Conservation (phyloP, 1,284 basidiomycete genomes). For the Malassezia brasiliensis region DNA sequence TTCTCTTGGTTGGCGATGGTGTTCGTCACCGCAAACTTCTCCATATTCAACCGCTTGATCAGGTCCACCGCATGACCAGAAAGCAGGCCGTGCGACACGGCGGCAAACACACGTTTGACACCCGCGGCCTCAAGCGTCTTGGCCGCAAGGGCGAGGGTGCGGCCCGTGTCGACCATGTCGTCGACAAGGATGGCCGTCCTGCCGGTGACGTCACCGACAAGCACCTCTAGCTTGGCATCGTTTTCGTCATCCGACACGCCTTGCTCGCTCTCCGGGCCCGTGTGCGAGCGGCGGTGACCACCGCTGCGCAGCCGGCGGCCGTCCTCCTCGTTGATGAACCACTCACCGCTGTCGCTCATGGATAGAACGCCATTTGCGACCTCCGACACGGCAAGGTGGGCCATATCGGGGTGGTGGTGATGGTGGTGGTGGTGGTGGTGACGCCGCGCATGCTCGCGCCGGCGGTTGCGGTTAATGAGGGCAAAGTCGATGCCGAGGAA, state of each 20-base stretch:
- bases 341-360: conserved; percentile 47
- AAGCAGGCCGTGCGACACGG: conserved; percentile 84
- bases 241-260: conserved; percentile 46
- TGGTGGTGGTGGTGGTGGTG: conserved; percentile 26
- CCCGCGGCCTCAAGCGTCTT: conserved; percentile 77
- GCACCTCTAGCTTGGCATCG: conserved; percentile 66
- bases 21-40: conserved; percentile 79
- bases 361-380: conserved; percentile 48
- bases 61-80: conserved; percentile 72
- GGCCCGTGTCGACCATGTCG: conserved; percentile 95
- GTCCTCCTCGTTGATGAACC: conserved; percentile 43
- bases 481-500: conserved; percentile 93
- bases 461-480: conserved; percentile 76
- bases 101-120: conserved; percentile 73
- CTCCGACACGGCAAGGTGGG: conserved; percentile 11
- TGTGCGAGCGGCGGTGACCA: conserved; percentile 17
- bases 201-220: conserved; percentile 91
- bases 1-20: conserved; percentile 58
- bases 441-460: conserved; percentile 38
- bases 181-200: conserved; percentile 91
- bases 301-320: conserved; percentile 35
- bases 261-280: conserved; percentile 14
- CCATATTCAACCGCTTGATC: conserved; percentile 68
- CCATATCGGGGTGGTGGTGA: conserved; percentile 15
- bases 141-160: conserved; percentile 74